These are phyloP conservation scores for Cyberlindnera bimundalis DNA, from an alignment of 805 yeast species.

Conservation along the genomic window DNA sequence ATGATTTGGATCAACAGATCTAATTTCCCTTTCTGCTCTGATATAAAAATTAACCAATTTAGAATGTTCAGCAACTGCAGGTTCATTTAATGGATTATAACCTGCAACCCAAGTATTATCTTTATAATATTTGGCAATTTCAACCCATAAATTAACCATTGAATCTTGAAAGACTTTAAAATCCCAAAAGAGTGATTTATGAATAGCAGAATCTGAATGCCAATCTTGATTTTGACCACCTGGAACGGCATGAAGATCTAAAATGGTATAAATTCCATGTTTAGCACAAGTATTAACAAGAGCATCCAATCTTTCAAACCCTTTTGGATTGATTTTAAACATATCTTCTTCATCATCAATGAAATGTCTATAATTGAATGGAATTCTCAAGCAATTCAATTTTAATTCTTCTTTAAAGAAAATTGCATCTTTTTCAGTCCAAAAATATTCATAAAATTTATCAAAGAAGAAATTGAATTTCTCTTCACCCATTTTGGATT, in stretches of 20 bases:
- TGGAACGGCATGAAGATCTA: slow-evolving; percentile 48
- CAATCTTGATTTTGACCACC: slow-evolving; percentile 57
- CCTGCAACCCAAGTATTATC: slow-evolving; percentile 50
- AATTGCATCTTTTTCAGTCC: slow-evolving; percentile 48
- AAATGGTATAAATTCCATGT: slow-evolving; percentile 44
- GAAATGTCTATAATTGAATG: slow-evolving; percentile 51
- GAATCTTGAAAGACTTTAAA: slow-evolving; percentile 47
- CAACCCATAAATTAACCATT: slow-evolving; percentile 42
- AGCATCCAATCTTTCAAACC: slow-evolving; percentile 42
- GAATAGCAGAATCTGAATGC: slow-evolving; percentile 48
- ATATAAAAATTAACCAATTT: slow-evolving; percentile 39
- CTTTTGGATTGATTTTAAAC: slow-evolving; percentile 39
- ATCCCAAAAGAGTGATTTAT: slow-evolving; percentile 47
- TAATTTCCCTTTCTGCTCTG: slow-evolving; percentile 37
- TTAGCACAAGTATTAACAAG: slow-evolving; percentile 42
- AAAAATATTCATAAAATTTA: slow-evolving; percentile 50
- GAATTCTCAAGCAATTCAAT: slow-evolving; percentile 46
- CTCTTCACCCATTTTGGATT: slow-evolving; percentile 41
- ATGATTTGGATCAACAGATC: slow-evolving; percentile 46
- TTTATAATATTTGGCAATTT: slow-evolving; percentile 43
- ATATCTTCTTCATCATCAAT: slow-evolving; percentile 43
- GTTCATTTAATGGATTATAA: slow-evolving; percentile 53
- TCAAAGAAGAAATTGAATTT: slow-evolving; percentile 48
- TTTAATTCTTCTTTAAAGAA: slow-evolving; percentile 39
- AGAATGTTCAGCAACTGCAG: slow-evolving; percentile 42